Base-by-base conservation (phyloP, 768 basidiomycete species). In the Sarcodon sp. region DNA sequence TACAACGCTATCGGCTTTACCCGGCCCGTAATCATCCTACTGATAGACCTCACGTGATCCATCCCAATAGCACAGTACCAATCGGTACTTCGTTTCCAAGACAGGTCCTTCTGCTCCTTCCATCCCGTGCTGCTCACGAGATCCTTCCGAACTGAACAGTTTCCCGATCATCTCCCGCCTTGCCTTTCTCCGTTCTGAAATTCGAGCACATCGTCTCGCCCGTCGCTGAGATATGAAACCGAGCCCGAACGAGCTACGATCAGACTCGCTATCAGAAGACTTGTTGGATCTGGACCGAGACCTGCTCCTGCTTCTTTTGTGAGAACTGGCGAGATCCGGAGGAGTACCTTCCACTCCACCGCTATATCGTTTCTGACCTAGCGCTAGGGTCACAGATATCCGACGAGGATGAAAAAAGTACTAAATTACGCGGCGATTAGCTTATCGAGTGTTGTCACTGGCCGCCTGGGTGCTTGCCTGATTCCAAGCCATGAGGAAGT, bases 401-500 rank as follows among this genome's bases (percentile, higher is more conserved):
- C 35, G 43, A 12, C 59, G 47, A 3, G 56, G 54, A 33, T 55
- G 52, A 46, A 59, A 59, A 55, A 59, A 61, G 31, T 52, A 46
- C 57, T 59, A 47, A 6, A n/a, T 7, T 31, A 21, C 15, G n/a
- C 21, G 21, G 4, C 21, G 21, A 27, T 27, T 27, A 35, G 12
- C 21, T 43, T 35, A 32, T 6, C 15, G 13, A 12, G 43, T 8
- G 6, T 12, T 16, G 10, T 7, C 13, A 15, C 16, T 12, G 12
- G n/a, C 11, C 15, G 27, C 16, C 0, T 7, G 10, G 9, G 5
- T n/a, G 59, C 68, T 45, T 16, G 76, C 76, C 36, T 72, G 65
- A 49, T 77, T 77, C 76, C 76, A 77, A 47, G 61, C 59, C 46
- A 71, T 69, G 12, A 77, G 57, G 1, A 71, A 47, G 15, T 72